Percentiles rank a stretch among this genome's conserved stretches.
Evolutionary conservation across 2,329 filamentous ascomycete species (phyloP).

Genomic region (Botrytis sinoallii): DNA sequence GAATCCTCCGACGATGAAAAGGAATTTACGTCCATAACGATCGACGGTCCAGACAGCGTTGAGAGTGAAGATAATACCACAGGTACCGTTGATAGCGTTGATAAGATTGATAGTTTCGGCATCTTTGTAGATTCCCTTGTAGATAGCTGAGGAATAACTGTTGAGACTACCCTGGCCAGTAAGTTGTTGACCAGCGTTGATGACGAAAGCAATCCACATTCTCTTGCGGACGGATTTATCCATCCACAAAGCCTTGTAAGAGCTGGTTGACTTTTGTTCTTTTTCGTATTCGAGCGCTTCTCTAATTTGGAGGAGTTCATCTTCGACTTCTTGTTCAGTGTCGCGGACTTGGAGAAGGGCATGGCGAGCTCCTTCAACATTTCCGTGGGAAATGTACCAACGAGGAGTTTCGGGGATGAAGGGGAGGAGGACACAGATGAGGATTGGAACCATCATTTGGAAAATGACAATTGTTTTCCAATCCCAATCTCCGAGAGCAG

Average conservation of each 20-base stretch:
- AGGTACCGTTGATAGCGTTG: constrained; percentile 71
- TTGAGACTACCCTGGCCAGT: constrained; percentile 58
- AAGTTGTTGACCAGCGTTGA: constrained; percentile 58
- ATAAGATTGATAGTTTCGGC: constrained; percentile 64
- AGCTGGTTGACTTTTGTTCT: constrained; percentile 56
- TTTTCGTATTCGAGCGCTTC: constrained; percentile 71
- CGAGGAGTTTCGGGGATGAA: constrained; percentile 67
- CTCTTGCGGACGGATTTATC: constrained; percentile 66
- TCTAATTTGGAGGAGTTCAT: constrained; percentile 61
- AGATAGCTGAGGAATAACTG: constrained; percentile 70
- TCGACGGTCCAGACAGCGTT: constrained; percentile 73
- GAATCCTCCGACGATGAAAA: constrained; percentile 64
- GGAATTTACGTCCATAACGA: constrained; percentile 66
- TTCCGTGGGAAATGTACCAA: constrained; percentile 60
- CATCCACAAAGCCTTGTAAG: constrained; percentile 67
- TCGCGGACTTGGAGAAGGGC: constrained; percentile 59
- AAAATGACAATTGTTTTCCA: constrained; percentile 73
- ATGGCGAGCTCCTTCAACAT: constrained; percentile 44
- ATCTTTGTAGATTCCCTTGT: constrained; percentile 64
- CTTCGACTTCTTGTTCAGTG: constrained; percentile 58
- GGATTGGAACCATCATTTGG: constrained; percentile 64
- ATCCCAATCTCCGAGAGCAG: constrained; percentile 59
- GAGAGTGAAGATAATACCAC: constrained; percentile 68
- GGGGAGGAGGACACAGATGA: constrained; percentile 59
- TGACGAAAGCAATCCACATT: constrained; percentile 59